A percentile compares a stretch with the other conserved stretches of the same genome.
phyloP scores from a whole-genome alignment of 2,329 filamentous ascomycete genomes.

The Penicillium digitatum region DNA sequence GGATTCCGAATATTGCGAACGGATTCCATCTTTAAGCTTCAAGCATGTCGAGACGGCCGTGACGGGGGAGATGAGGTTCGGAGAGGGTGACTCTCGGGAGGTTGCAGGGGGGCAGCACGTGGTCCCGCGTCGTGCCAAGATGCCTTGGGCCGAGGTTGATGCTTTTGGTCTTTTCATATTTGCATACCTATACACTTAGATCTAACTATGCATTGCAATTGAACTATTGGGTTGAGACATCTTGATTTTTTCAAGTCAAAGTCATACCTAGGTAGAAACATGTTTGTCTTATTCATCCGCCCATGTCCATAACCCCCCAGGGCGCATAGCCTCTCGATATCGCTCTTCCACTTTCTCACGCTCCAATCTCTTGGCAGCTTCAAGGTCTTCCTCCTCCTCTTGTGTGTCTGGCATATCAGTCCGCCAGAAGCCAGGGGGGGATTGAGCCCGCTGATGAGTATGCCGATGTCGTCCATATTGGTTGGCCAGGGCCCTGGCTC shows the following conservation, averaged over 20 bases:
- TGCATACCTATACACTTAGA: not conserved
- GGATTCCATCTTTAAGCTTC: constrained; percentile 31
- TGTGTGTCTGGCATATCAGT: constrained; percentile 87
- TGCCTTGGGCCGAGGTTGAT: constrained; percentile 25
- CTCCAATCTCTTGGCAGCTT: constrained; percentile 62
- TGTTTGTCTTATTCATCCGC: constrained; percentile 62
- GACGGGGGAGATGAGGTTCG: constrained; percentile 5
- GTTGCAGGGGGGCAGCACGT: constrained; percentile 29
- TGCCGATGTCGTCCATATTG: constrained; percentile 73
- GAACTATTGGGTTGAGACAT: not conserved
- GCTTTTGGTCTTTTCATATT: constrained; percentile 2
- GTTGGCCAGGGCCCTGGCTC: constrained; percentile 68
- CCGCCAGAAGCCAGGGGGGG: constrained; percentile 87
- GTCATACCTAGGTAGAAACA: not conserved
- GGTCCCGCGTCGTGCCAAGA: constrained; percentile 27
- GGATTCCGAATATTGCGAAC: constrained; percentile 26
- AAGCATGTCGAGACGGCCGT: constrained; percentile 8
- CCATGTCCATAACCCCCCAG: constrained; percentile 74
- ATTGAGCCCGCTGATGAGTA: constrained; percentile 64
- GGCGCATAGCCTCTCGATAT: constrained; percentile 75
- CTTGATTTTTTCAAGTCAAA: not conserved
- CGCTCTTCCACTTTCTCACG: constrained; percentile 65
- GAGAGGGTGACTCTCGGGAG: constrained; percentile 3
- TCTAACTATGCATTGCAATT: not conserved
- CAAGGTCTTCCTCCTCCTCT: constrained; percentile 63